These are phyloP conservation scores for Cunninghamia lanceolata DNA, from an alignment of 75 land plant genomes.

Conservation along the genomic window DNA sequence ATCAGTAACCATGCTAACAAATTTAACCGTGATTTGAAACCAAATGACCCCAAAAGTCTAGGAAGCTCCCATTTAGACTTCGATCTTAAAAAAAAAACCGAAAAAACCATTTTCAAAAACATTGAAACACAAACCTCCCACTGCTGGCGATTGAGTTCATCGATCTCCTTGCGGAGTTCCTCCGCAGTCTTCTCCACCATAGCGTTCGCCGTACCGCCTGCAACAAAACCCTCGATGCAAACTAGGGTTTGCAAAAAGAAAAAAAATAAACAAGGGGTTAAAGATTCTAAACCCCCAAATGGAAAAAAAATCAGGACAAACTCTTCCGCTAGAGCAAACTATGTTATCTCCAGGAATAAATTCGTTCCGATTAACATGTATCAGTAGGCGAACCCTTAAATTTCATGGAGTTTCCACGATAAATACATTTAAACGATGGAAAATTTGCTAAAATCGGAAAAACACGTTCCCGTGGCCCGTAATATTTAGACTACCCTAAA, in stretches of 20 bases:
- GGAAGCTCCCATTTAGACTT: background rate
- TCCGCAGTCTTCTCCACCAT: constrained; percentile 76
- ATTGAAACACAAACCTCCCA: constrained; percentile 56
- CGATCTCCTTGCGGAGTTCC: constrained; percentile 91
- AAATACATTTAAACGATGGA: too few relatives aligned
- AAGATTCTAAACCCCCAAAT: background rate
- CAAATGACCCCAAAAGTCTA: background rate
- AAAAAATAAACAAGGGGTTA: background rate
- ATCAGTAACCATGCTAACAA: background rate
- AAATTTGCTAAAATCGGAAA: too few relatives aligned
- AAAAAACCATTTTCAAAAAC: background rate
- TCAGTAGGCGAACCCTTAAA: background rate
- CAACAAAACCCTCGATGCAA: background rate
- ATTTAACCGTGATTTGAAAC: background rate
- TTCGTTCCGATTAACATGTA: background rate
- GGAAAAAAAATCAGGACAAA: background rate
- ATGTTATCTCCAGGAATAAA: background rate
- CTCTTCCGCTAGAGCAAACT: too few relatives aligned
- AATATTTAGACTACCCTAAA: too few relatives aligned
- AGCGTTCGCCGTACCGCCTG: constrained; percentile 35
- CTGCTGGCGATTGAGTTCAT: constrained; percentile 86
- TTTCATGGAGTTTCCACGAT: background rate
- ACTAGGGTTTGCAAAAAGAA: background rate
- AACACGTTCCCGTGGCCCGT: too few relatives aligned
- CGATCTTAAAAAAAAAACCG: background rate